phyloP scores from a whole-genome alignment of 2,329 filamentous ascomycete species.

The Tolypocladium album region DNA sequence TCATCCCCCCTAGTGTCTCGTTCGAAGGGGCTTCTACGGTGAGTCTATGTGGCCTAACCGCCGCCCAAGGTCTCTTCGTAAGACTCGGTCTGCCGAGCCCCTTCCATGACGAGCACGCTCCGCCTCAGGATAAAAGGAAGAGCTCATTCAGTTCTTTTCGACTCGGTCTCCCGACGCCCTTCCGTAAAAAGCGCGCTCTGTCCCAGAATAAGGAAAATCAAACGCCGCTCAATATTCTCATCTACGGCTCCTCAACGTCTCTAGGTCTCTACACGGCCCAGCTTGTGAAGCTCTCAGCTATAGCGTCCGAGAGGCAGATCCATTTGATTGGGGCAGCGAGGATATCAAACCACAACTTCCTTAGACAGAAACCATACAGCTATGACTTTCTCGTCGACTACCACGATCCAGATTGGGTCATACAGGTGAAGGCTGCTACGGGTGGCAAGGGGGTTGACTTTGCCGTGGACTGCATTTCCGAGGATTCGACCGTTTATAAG shows the following conservation, averaged over 20 bases:
- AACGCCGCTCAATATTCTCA: constrained; percentile 10
- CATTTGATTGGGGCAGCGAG: constrained; percentile 19
- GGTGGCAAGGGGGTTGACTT: constrained; percentile 19
- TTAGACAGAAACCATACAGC: constrained; percentile 20
- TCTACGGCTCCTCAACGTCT: constrained; percentile 22
- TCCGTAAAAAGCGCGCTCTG: constrained; percentile 2
- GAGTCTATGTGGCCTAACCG: constrained; percentile 30
- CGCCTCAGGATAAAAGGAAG: not conserved
- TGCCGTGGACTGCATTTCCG: constrained; percentile 28
- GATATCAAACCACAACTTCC: constrained; percentile 10
- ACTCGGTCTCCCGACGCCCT: constrained; percentile 22
- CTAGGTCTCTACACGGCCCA: constrained; percentile 22
- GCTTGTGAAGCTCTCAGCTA: constrained; percentile 9
- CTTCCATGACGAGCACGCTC: constrained; percentile 9
- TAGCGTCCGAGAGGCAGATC: constrained; percentile 3
- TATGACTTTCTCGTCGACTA: constrained; percentile 29
- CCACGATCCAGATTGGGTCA: constrained; percentile 19
- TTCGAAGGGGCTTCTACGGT: constrained; percentile 26
- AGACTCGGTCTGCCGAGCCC: constrained; percentile 23
- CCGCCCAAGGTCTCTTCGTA: constrained; percentile 27
- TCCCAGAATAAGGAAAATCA: too few relatives aligned
- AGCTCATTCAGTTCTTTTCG: constrained; percentile 15
- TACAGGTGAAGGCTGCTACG: constrained; percentile 14
- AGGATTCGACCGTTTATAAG: constrained; percentile 22
- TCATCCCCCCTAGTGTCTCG: constrained; percentile 17